These are phyloP conservation scores for Chalaropsis thielavioides DNA, from an alignment of 2,329 filamentous ascomycete genomes.

Conservation along the genomic window DNA sequence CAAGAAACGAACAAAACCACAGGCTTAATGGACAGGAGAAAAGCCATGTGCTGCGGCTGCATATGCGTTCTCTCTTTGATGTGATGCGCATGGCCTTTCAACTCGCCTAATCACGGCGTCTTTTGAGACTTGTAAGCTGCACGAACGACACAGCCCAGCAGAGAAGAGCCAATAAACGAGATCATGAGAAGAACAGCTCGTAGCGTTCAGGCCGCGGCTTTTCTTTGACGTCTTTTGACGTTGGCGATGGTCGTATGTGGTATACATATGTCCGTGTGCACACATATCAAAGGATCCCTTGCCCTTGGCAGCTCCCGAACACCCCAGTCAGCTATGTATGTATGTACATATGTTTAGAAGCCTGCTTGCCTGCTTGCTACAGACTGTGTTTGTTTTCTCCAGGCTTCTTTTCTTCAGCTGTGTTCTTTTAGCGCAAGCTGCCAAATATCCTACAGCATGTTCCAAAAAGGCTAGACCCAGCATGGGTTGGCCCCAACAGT, in stretches of 20 bases:
- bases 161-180: too few species aligned
- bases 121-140: too few species aligned
- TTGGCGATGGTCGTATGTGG: neutral
- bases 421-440: neutral
- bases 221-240: neutral
- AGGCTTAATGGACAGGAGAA: too few species aligned
- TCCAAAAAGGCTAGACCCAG: neutral
- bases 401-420: neutral
- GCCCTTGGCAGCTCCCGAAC: neutral
- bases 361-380: neutral
- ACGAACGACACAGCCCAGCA: too few species aligned
- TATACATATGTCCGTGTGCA: neutral
- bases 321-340: neutral
- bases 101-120: too few species aligned
- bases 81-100: too few species aligned
- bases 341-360: neutral
- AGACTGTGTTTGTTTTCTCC: neutral
- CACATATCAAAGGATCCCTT: neutral
- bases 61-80: too few species aligned
- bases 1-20: too few species aligned
- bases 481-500: constrained; percentile 6
- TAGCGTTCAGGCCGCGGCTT: too few species aligned
- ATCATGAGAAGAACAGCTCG: too few species aligned
- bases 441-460: neutral
- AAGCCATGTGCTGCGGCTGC: too few species aligned